Base-by-base conservation (phyloP, 2,329 filamentous ascomycete genomes). In the Fusarium abutilonis region DNA sequence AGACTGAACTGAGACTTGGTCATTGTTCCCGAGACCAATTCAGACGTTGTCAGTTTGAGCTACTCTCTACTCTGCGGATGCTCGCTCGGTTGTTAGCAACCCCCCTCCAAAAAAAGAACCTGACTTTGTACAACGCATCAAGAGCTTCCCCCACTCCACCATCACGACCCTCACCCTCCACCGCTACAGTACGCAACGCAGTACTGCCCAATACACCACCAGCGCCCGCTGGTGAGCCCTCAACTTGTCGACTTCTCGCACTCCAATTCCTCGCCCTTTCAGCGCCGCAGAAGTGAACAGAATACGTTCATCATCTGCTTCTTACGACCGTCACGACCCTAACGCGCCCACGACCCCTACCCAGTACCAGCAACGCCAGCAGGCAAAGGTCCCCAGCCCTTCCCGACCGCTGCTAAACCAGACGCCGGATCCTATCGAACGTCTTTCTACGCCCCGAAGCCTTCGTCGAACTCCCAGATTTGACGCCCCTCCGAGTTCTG, bases 301-400 rank as follows among this genome's bases (percentile, higher is more conserved):
- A 72, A 74, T 73, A 74, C 76, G 70, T 53, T 70, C 76, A 63
- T 69, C 73, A 45, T 70, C 73, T 42, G 69, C 72, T 66, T 73
- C 73, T 82, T 72, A 83, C 79, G 82, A 84, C 82, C 78, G 78
- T 81, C 76, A 84, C 83, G 82, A 84, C 72, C 76, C 70, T 76
- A 73, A 84, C 81, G 81, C 81, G 71, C 75, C 76, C 70, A 76
- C 77, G 72, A 73, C 76, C 60, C 64, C 70, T 67, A 70, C 73
- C 73, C 77, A 78, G 75, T 78, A 79, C 77, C 77, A 77, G 75
- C 79, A 79, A 78, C 78, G 77, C 74, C 79, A 79, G 77, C 77
- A 78, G 52, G 36, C 56, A 51, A 49, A 50, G 36, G 50, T 43
- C 39, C 58, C 63, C 38, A 68, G 56, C 35, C 42, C 52, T 34